Evolutionary conservation across 2,329 filamentous ascomycete species (phyloP).

Genomic region (Microdochium paspali): DNA sequence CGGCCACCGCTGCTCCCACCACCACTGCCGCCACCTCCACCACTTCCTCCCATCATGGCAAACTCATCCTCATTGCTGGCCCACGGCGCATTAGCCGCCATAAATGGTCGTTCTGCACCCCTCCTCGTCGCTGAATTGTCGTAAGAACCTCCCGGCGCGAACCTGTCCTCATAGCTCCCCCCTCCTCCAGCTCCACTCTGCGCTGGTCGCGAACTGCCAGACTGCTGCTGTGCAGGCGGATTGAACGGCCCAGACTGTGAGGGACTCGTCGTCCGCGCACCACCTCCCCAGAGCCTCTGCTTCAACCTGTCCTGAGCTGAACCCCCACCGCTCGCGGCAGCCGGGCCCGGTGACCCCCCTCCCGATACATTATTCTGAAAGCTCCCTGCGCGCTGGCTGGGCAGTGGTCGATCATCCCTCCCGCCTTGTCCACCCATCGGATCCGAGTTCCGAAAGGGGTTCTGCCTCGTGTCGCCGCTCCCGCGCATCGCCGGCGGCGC

Average conservation of each 20-base stretch:
- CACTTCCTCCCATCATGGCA: conserved; percentile 23
- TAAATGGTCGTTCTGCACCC: conserved; percentile 27
- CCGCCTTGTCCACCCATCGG: conserved; percentile 9
- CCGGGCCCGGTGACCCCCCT: conserved; percentile 18
- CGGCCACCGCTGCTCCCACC: conserved; percentile 12
- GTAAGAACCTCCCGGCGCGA: conserved; percentile 34
- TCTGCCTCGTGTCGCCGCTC: conserved; percentile 19
- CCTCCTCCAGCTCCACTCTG: conserved; percentile 20
- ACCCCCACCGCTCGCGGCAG: conserved; percentile 27
- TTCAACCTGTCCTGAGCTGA: conserved; percentile 76
- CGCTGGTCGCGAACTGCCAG: conserved; percentile 5
- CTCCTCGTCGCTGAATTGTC: conserved; percentile 23
- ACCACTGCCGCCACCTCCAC: conserved; percentile 26
- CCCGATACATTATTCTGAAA: conserved; percentile 46
- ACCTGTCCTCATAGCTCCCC: conserved; percentile 34
- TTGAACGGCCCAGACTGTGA: conserved; percentile 35
- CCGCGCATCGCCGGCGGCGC: conserved; percentile 18
- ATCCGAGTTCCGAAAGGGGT: conserved; percentile 22
- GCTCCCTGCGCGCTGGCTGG: conserved; percentile 65
- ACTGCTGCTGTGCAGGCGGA: conserved; percentile 28
- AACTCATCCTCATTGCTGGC: conserved; percentile 29
- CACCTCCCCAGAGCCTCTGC: conserved; percentile 63
- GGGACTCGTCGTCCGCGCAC: conserved; percentile 47
- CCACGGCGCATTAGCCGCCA: conserved; percentile 39
- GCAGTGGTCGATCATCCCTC: conserved; percentile 41